These are phyloP conservation scores for Collybiopsis luxurians DNA, from an alignment of 768 basidiomycete genomes.

Conservation along the genomic window DNA sequence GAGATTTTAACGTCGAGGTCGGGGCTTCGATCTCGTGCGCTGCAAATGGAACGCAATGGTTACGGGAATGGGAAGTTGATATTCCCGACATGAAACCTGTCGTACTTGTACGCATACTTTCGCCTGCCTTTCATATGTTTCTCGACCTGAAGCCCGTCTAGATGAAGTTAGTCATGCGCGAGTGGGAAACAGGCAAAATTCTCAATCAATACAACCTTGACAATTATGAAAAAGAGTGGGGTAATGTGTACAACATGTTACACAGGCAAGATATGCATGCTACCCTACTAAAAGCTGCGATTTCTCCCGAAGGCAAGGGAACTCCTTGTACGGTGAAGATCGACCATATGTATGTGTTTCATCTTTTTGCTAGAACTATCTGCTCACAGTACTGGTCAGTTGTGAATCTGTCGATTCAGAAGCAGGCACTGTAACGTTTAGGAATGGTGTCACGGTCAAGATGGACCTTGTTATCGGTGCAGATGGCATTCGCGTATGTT, in stretches of 20 bases:
- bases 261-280: slow-evolving; percentile 31
- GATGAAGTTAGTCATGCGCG: slow-evolving; percentile 31
- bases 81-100: slow-evolving; percentile 28
- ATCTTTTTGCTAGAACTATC: background rate
- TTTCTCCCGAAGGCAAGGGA: slow-evolving; percentile 21
- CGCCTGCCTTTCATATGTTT: background rate
- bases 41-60: slow-evolving; percentile 30
- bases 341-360: slow-evolving; percentile 13
- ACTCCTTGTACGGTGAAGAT: slow-evolving; percentile 22
- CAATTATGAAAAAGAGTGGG: slow-evolving; percentile 24
- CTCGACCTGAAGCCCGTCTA: background rate
- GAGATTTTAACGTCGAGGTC: slow-evolving; percentile 28
- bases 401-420: slow-evolving; percentile 22
- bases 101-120: slow-evolving; percentile 10
- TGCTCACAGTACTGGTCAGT: slow-evolving; percentile 7
- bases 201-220: slow-evolving; percentile 27
- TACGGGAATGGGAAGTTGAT: slow-evolving; percentile 31
- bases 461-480: slow-evolving; percentile 31
- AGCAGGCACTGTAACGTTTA: slow-evolving; percentile 21
- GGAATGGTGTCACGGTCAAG: slow-evolving; percentile 20
- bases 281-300: slow-evolving; percentile 24
- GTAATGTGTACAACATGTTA: slow-evolving; percentile 22
- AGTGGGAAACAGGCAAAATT: slow-evolving; percentile 30
- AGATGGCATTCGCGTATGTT: slow-evolving; percentile 28
- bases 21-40: slow-evolving; percentile 32